A percentile compares a stretch with the other conserved stretches of the same genome.
These are phyloP conservation scores for Didymosphaeria variabile DNA, from an alignment of 2,329 filamentous ascomycete genomes.

Conservation along the genomic window DNA sequence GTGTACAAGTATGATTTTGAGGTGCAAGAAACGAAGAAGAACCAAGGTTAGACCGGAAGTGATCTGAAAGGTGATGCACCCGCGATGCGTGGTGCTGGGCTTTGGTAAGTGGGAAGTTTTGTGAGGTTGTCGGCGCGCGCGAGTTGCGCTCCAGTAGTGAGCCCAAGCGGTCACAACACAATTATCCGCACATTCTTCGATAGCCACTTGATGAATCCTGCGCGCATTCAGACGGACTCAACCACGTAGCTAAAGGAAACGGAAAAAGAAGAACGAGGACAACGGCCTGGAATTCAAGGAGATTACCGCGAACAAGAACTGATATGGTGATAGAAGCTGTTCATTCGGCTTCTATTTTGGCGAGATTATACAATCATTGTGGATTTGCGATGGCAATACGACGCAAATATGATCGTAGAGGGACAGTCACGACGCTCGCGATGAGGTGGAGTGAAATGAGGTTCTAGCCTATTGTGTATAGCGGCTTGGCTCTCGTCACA, in stretches of 20 bases:
- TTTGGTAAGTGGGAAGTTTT: background rate
- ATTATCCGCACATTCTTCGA: background rate
- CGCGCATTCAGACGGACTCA: background rate
- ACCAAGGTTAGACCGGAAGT: background rate
- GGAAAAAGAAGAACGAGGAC: background rate
- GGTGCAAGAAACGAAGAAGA: background rate
- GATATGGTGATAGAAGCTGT: background rate
- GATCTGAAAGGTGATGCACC: background rate
- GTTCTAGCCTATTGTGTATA: background rate
- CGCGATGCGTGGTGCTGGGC: background rate
- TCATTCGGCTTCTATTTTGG: background rate
- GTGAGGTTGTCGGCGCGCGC: background rate
- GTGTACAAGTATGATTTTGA: background rate
- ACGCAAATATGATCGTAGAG: conserved; percentile 4
- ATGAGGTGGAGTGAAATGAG: conserved; percentile 6
- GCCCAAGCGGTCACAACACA: background rate
- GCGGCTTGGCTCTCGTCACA: conserved; percentile 10
- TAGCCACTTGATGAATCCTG: background rate
- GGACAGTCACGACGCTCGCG: background rate
- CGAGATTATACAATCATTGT: background rate
- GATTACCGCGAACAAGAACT: background rate
- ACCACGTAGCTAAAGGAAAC: background rate
- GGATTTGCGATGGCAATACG: background rate
- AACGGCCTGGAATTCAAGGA: background rate
- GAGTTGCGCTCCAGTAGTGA: conserved; percentile 9